phyloP scores from a whole-genome alignment of 225 moss, liverwort and hornwort species.

The Lunularia cruciata region DNA sequence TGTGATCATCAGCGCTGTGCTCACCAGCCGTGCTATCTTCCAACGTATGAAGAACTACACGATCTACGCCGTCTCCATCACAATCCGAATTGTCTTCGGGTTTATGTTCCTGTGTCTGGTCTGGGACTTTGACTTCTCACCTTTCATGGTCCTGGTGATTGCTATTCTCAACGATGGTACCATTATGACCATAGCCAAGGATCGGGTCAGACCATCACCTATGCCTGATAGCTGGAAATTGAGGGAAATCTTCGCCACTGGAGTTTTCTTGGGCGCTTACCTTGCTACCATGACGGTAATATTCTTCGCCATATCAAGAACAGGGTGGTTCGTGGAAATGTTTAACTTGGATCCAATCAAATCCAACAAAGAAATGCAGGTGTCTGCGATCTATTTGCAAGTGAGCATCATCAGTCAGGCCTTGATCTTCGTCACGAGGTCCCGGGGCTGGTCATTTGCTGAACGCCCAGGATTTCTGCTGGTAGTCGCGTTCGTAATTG shows the following conservation, averaged over 20 bases:
- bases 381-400: conserved; percentile 27
- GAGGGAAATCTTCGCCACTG: conserved; percentile 31
- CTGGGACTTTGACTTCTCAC: conserved; percentile 33
- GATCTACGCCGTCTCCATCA: conserved; percentile 33
- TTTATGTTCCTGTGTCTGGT: conserved; percentile 18
- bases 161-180: conserved; percentile 37
- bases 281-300: conserved; percentile 30
- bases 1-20: conserved; percentile 29
- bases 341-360: conserved; percentile 3
- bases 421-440: conserved; percentile 25
- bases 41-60: conserved; percentile 37
- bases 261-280: conserved; percentile 26
- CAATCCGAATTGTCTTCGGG: conserved; percentile 25
- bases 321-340: neutral
- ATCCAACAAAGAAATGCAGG: neutral
- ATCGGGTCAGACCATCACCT: conserved; percentile 32
- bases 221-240: conserved; percentile 38
- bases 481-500: conserved; percentile 13
- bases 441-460: conserved; percentile 8
- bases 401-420: conserved; percentile 37
- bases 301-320: conserved; percentile 17
- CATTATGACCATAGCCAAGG: conserved; percentile 44
- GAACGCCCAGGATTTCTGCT: conserved; percentile 17
- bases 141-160: conserved; percentile 31
- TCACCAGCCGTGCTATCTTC: conserved; percentile 30